A percentile compares a stretch with the other conserved stretches of the same genome.
phyloP scores from a whole-genome alignment of 768 basidiomycete genomes.

The Russula griseocarnosa region DNA sequence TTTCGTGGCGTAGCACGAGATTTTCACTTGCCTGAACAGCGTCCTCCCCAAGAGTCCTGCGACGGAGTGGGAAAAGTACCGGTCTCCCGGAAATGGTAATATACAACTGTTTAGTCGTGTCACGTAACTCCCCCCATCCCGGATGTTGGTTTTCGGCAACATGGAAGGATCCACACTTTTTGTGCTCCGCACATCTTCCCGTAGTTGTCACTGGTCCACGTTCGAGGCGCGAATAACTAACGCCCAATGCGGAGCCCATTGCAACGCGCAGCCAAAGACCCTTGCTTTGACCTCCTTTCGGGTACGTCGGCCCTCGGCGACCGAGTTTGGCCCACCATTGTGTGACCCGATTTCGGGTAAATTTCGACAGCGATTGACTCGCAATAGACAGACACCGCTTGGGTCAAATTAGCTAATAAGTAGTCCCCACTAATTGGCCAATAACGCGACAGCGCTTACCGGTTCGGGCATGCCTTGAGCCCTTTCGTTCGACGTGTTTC shows the following conservation, averaged over 20 bases:
- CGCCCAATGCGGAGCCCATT: neutral
- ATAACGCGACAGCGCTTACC: conserved; percentile 15
- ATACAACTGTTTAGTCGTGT: conserved; percentile 23
- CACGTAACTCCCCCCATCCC: conserved; percentile 14
- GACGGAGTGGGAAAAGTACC: conserved; percentile 24
- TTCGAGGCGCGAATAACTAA: conserved; percentile 20
- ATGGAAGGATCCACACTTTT: conserved; percentile 24
- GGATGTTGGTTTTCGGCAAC: conserved; percentile 6
- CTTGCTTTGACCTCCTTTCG: neutral
- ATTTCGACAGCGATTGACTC: conserved; percentile 1
- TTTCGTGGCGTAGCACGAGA: conserved; percentile 26
- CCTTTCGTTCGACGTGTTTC: conserved; percentile 16
- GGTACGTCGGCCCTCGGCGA: conserved; percentile 1
- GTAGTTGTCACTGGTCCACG: conserved; percentile 4
- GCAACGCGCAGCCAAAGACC: neutral
- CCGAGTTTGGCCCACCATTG: conserved; percentile 23
- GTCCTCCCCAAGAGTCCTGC: neutral
- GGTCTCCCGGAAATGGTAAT: conserved; percentile 15
- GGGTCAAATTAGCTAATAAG: conserved; percentile 22
- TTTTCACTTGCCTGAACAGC: conserved; percentile 18
- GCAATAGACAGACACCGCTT: conserved; percentile 12
- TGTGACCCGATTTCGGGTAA: conserved; percentile 26
- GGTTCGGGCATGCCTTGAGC: conserved; percentile 6
- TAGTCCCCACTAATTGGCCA: neutral
- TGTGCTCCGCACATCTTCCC: conserved; percentile 11